Base-by-base conservation (phyloP, 176 grass and related monocot species). In the Lolium multiflorum region DNA sequence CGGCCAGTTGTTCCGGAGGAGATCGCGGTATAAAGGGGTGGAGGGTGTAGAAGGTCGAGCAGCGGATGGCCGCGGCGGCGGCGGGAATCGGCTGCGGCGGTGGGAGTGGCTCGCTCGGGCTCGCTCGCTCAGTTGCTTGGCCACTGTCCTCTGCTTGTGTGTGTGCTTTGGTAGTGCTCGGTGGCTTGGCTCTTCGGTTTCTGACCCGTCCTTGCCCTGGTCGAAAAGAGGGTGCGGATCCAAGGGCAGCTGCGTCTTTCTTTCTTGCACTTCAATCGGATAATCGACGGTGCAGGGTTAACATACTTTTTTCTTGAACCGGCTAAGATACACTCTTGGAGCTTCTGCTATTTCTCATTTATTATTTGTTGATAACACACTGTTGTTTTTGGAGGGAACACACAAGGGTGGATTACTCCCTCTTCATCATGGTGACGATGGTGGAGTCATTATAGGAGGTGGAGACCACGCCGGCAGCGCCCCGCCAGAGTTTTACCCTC, bases 41-140 rank as follows among this genome's bases (percentile, higher is more conserved):
- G 52, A 10, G 16, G 69, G 39, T 57, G 39, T 70, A 62, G 69
- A 47, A 20, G 69, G 5, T n/a, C 6, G 18, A 6, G 14, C 65
- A 20, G 69, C 11, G 69, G 4, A 57, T 39, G 35, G 47, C 43
- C 21, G 31, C 51, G 79, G 58, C 58, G 39, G 26, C 25, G 31
- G 37, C 39, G 57, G 44, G 81, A 80, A 73, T 82, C 83, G 50
- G 39, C 18, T 56, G 81, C 41, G 72, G 80, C 47, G 82, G 82
- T 75, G 35, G 67, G 73, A 54, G 73, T 76, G 73, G 20, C 72
- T 26, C 50, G 82, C 88, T 77, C 71, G n/a, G 26, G 74, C 67
- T 89, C 55, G 79, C 89, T 80, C 55, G 67, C 79, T 72, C 62
- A 25, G 84, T 65, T 73, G 89, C 89, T 63, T 82, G 79, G 64